Evolutionary conservation across 164 flowering plant species (phyloP), one percentile per base, ranked within the genome.

Genomic region (Vitis amurensis): DNA sequence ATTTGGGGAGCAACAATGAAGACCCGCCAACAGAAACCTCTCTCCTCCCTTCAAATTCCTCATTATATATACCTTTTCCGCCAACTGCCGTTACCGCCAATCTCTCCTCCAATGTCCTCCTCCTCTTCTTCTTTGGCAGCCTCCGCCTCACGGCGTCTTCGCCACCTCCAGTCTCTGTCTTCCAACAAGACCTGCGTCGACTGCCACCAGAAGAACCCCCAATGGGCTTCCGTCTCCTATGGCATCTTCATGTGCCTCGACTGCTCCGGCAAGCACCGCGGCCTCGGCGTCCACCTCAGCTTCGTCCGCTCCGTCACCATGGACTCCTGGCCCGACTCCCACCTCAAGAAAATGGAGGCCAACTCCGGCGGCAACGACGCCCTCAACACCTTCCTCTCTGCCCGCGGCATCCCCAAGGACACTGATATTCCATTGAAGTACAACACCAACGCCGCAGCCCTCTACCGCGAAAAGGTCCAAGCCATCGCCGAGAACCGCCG

Each of bases 291-390:
- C 14, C 99, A 95, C 84, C 89, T 95, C 81, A 89, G 94, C 74
- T 95, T 95, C 71, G 98, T 95, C 73, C 82, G 99, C 72, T 95
- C 99, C 30, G 99, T 95, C 14, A 95, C 99, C 59, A 95, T 95
- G 99, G 99, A 95, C 67, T 88, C 98, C 11, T 95, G 99, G 99
- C 90, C 98, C 56, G 97, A 93, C 85, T 86, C 89, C 85, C 99
- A 95, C 86, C 81, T 95, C 70, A 80, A 80, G 83, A 95, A 95
- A 67, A 95, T 95, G 99, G 98, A 95, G 68, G 61, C 90, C 44
- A 37, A 37, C 44, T 37, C 44, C 3, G 98, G 98, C 9, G 99
- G 99, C 2, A 95, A 95, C 76, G 97, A 89, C 1, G 67, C 71
- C 48, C 83, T 95, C 51, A 95, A 91, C 70, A 48, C 80, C 4